Conservation (phyloP, 1,139 yeast species). For the Pichia cactophila region DNA sequence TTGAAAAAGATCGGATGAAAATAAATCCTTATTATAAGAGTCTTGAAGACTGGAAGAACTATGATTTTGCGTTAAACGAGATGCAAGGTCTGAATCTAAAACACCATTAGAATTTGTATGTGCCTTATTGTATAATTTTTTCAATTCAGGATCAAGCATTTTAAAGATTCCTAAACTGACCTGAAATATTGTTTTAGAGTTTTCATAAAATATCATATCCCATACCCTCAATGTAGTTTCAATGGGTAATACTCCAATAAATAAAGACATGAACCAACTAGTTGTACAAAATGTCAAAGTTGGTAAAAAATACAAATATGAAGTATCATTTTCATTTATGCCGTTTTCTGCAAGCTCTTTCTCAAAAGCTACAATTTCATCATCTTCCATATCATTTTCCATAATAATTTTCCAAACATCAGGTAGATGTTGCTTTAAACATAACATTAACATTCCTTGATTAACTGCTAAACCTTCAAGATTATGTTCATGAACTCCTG, state of each 20-base stretch:
- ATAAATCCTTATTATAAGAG: slow-evolving; percentile 19
- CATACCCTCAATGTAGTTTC: slow-evolving; percentile 84
- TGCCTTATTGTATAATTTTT: slow-evolving; percentile 23
- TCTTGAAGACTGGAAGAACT: slow-evolving; percentile 2
- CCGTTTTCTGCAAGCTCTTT: background rate
- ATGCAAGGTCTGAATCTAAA: slow-evolving; percentile 3
- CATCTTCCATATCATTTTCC: slow-evolving; percentile 13
- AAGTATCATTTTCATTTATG: slow-evolving; percentile 12
- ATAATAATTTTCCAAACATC: slow-evolving; percentile 58
- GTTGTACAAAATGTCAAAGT: slow-evolving; percentile 91
- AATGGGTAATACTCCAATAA: slow-evolving; percentile 79
- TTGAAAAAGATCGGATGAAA: slow-evolving; percentile 63
- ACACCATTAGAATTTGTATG: slow-evolving; percentile 4
- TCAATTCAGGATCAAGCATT: slow-evolving; percentile 58
- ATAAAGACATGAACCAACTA: slow-evolving; percentile 96
- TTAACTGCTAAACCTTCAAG: slow-evolving; percentile 93
- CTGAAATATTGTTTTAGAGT: slow-evolving; percentile 78
- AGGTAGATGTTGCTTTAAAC: slow-evolving; percentile 79
- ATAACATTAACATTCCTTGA: slow-evolving; percentile 88
- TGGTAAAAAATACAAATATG: slow-evolving; percentile 65
- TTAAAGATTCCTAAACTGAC: slow-evolving; percentile 78
- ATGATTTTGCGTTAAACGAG: slow-evolving; percentile 1
- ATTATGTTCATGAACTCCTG: slow-evolving; percentile 85
- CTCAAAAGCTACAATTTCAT: background rate
- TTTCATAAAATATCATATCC: slow-evolving; percentile 94